Conservation (phyloP, 2,329 filamentous ascomycete genomes). For the Aureobasidium sp. region DNA sequence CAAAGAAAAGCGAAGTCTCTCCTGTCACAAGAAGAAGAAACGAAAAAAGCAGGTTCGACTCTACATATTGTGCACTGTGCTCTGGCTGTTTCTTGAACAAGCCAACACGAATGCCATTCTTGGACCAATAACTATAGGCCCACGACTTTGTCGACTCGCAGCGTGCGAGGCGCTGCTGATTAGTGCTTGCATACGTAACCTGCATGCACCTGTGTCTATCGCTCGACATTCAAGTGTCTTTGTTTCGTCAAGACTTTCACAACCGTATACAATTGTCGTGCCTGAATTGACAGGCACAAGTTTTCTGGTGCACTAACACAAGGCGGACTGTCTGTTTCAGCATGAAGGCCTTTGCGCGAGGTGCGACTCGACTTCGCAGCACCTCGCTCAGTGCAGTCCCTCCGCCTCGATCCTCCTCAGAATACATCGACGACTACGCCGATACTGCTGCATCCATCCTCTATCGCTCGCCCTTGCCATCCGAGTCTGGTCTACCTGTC, state of each 20-base stretch:
- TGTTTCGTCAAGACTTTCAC: not conserved
- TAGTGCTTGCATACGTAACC: slow-evolving; percentile 5
- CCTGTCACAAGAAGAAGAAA: not conserved
- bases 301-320: not conserved
- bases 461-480: slow-evolving; percentile 46
- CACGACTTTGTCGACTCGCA: not conserved
- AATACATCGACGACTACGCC: slow-evolving; percentile 44
- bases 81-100: not conserved
- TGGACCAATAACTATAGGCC: not conserved
- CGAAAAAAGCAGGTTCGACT: not conserved
- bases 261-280: too few species aligned
- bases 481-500: slow-evolving; percentile 42
- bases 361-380: slow-evolving; percentile 25
- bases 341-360: slow-evolving; percentile 17
- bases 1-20: not conserved
- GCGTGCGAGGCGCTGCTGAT: not conserved
- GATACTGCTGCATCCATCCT: slow-evolving; percentile 46
- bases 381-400: slow-evolving; percentile 42
- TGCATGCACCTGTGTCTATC: not conserved
- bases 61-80: not conserved
- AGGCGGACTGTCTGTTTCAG: slow-evolving; percentile 3
- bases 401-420: slow-evolving; percentile 37
- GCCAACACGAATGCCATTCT: not conserved
- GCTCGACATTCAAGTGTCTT: not conserved
- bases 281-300: not conserved